Evolutionary conservation across 768 basidiomycete species (phyloP), one percentile per base, ranked within the genome.

Genomic region (Nidularia pulvinata): DNA sequence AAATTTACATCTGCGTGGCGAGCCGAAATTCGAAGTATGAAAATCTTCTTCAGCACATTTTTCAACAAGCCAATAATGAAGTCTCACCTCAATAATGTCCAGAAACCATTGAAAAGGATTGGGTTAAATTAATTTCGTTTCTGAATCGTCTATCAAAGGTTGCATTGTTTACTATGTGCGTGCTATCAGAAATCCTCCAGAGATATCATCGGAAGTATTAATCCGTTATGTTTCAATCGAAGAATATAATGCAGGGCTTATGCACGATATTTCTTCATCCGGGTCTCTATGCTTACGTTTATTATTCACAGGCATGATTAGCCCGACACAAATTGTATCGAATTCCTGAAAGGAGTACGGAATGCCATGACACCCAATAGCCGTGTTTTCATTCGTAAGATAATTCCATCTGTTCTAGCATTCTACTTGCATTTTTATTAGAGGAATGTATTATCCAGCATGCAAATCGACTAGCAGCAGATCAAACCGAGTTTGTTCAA

Each of bases 81-180:
- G 57, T 71, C 7, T 78, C 75, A 75, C 62, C 62, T 3, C 58
- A 65, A 43, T 62, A 69, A 39, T 67, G 61, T 46, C 75, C 76
- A 1, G 64, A 73, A 43, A 73, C 69, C 9, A 63, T 78, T 9
- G 56, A 60, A 46, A 61, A 69, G 44, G 51, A 63, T 14, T 61
- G 72, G 7, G 64, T 78, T n/a, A 55, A 66, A n/a, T 76, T 80
- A 71, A 80, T 52, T 79, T 80, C 58, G 73, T 78, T 52, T 59
- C 57, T 9, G 69, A 72, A 16, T 47, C 69, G 4, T 74, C 77
- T 1, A 64, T 71, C 35, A 55, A 57, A 10, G 69, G 64, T 13
- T 71, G 69, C 42, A 70, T 77, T 55, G 61, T 77, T 13, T 78
- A 79, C 57, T 76, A 77, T 59, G 77, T 80, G 52, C 55, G 71